Base-by-base conservation (phyloP, 257 asterid species). In the Solanum neorickii region DNA sequence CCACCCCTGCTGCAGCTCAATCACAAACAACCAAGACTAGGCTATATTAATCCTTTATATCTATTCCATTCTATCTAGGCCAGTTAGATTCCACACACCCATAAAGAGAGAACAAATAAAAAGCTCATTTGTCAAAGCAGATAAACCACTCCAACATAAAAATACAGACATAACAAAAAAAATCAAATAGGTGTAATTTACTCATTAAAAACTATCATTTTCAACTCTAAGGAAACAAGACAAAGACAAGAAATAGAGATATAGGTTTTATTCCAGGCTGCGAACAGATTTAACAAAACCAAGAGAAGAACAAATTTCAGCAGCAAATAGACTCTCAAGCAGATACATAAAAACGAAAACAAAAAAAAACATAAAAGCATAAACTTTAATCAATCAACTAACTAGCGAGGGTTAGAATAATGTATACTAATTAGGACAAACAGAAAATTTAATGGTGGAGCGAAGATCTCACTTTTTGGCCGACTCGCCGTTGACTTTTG, bases 401-500 rank as follows among this genome's bases (percentile, higher is more conserved):
- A 41, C 12, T 41, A 41, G 12, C 11, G 46, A 41, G 46, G 46
- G n/a, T 46, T 27, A 46, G 29, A 41, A 44, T 20, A 39, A 37
- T 73, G 49, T 73, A 73, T 35, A 37, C 80, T 2, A 37, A 29
- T 12, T 23, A 39, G 56, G 56, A 23, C 23, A 75, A 39, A 12
- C 35, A 75, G 33, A 74, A 41, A 76, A 76, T 76, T 42, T 76
- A 23, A 42, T 77, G 20, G 9, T 16, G 27, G 62, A 23, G 20
- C 4, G 87, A 39, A 39, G 82, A 46, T 41, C 96, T 93, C 89
- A 96, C 99, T 95, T 96, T 69, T 96, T 94, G 76, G 70, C 96
- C 77, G 99, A 90, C 89, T 96, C 98, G 91, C 98, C 99, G 92
- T 94, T 94, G 91, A 90, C 93, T 92, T 94, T 95, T 84, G 86